Evolutionary conservation across 1,284 basidiomycete genomes (phyloP), one percentile per base, ranked within the genome.

Genomic region (Tilletiaria anomala): DNA sequence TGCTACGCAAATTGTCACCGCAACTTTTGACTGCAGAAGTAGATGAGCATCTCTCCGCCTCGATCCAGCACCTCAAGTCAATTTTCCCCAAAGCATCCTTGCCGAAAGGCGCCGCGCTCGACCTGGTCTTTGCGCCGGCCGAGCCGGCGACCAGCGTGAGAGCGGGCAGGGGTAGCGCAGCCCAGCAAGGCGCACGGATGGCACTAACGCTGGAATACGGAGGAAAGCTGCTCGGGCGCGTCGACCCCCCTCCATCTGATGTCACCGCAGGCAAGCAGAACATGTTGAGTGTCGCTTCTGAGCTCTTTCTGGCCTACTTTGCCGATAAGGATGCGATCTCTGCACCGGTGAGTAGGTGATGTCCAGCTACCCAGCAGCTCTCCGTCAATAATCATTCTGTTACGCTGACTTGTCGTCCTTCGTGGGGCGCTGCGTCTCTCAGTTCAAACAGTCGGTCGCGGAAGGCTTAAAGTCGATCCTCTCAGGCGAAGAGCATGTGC

Each of bases 81-180:
- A 53, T 70, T 32, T 73, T 74, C 60, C 72, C 72, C 2, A 50
- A 66, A 33, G 67, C 69, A 2, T 61, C 65, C 4, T 68, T 73
- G 1, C 69, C 69, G 4, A 72, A 72, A 51, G 73, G 73, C 6
- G 61, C 67, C 33, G 50, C 68, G 15, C 53, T 74, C n/a, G 59
- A 69, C 14, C 49, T 73, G 11, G 56, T 70, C 8, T 40, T 54
- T 15, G 24, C 35, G 1, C 45, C 42, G 10, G 26, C 26, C 11
- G n/a, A n/a, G 6, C 16, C 33, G 11, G 11, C 33, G 6, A 15
- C 32, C 6, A n/a, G 23, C n/a, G 15, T 41, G 20, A 6, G 20
- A 16, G 17, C 35, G 37, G 26, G 24, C 2, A 5, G 26, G 4
- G n/a, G n/a, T n/a, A n/a, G n/a, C n/a, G n/a, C n/a, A n/a, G n/a